A percentile compares a stretch with the other conserved stretches of the same genome.
Evolutionary conservation across 2,329 filamentous ascomycete species (phyloP).

Genomic region (Aspergillus vadensis): DNA sequence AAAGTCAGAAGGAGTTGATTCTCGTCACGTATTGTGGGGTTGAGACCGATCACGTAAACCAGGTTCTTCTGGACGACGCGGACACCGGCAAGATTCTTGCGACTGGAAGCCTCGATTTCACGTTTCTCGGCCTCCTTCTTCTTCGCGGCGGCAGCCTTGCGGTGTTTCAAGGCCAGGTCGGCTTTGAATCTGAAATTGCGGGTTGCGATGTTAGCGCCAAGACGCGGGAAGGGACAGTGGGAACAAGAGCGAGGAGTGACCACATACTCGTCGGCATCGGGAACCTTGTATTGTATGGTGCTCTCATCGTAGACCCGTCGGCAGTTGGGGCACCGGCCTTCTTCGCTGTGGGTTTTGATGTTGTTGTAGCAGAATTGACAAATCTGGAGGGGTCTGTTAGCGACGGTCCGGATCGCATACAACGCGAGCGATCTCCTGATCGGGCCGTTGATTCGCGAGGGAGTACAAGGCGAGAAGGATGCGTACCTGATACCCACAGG

Average conservation of each 20-base stretch:
- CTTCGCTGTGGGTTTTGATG: slow-evolving; percentile 92
- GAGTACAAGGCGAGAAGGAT: neutral
- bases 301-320: slow-evolving; percentile 94
- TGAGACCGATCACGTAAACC: slow-evolving; percentile 94
- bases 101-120: slow-evolving; percentile 91
- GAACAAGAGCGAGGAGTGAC: neutral
- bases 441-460: neutral
- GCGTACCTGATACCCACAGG: slow-evolving; percentile 93
- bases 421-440: slow-evolving; percentile 7
- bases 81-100: slow-evolving; percentile 93
- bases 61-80: slow-evolving; percentile 98
- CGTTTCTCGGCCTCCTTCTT: slow-evolving; percentile 96
- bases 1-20: slow-evolving; percentile 81
- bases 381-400: slow-evolving; percentile 60
- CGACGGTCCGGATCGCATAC: slow-evolving; percentile 13
- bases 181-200: slow-evolving; percentile 49
- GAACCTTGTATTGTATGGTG: slow-evolving; percentile 94
- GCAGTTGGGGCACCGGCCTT: slow-evolving; percentile 95
- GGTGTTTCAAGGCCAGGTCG: slow-evolving; percentile 67
- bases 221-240: slow-evolving; percentile 11
- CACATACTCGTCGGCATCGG: slow-evolving; percentile 89
- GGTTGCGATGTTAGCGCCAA: slow-evolving; percentile 25
- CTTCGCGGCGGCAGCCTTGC: slow-evolving; percentile 84
- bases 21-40: slow-evolving; percentile 88
- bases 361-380: slow-evolving; percentile 99